These are phyloP conservation scores for Epichloe sibirici DNA, from an alignment of 2,329 filamentous ascomycete genomes.

Conservation along the genomic window DNA sequence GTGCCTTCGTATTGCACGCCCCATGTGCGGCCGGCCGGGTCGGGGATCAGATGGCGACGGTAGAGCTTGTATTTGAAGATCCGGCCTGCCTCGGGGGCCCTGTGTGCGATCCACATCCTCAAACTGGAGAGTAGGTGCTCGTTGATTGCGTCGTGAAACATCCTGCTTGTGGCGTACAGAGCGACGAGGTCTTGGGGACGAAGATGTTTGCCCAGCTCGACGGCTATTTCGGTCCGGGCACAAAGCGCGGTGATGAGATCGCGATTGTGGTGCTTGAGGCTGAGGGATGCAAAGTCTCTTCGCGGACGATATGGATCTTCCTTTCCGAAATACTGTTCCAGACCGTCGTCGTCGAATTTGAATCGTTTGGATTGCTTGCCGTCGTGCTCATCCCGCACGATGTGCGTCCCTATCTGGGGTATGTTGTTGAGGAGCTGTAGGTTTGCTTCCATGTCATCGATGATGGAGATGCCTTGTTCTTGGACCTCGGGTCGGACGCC, in stretches of 20 bases:
- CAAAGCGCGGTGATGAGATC: slow-evolving; percentile 33
- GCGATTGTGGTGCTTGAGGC: slow-evolving; percentile 15
- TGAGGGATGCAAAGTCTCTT: neutral
- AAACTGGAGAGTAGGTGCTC: slow-evolving; percentile 47
- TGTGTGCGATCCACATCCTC: slow-evolving; percentile 37
- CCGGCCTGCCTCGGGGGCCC: slow-evolving; percentile 40
- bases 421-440: slow-evolving; percentile 1
- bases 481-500: neutral
- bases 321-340: slow-evolving; percentile 18
- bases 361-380: slow-evolving; percentile 14
- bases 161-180: slow-evolving; percentile 51
- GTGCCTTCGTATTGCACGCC: slow-evolving; percentile 10
- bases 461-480: slow-evolving; percentile 5
- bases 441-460: slow-evolving; percentile 8
- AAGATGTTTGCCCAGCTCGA: slow-evolving; percentile 44
- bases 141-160: slow-evolving; percentile 50
- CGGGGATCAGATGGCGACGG: slow-evolving; percentile 40
- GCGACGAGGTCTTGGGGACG: slow-evolving; percentile 43
- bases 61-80: slow-evolving; percentile 54
- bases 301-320: slow-evolving; percentile 16
- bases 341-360: slow-evolving; percentile 16
- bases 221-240: slow-evolving; percentile 36
- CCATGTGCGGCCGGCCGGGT: slow-evolving; percentile 40
- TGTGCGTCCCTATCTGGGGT: neutral
- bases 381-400: slow-evolving; percentile 6